Evolutionary conservation across 805 yeast species (phyloP).

Genomic region (Starmerella cellae): DNA sequence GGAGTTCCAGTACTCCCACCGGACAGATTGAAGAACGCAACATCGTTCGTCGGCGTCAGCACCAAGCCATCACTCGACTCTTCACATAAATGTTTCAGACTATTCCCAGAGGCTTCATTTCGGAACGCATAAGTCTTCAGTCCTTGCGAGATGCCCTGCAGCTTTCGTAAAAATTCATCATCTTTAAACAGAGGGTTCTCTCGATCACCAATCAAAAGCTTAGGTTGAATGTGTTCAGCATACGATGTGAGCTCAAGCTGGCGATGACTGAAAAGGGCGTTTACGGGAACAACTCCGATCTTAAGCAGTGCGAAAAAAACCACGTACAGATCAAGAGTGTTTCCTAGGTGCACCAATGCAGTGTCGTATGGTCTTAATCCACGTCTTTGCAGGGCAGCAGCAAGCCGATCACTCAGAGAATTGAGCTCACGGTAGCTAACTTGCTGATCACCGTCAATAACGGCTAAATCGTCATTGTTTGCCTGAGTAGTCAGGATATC

Average conservation of each 20-base stretch:
- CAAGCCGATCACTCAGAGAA: background rate
- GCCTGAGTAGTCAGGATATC: constrained; percentile 5
- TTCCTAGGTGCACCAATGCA: constrained; percentile 14
- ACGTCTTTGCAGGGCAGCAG: background rate
- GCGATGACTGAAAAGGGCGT: constrained; percentile 14
- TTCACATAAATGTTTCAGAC: background rate
- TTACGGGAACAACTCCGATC: constrained; percentile 11
- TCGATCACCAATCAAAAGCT: constrained; percentile 12
- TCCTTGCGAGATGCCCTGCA: constrained; percentile 1
- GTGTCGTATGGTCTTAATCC: constrained; percentile 11
- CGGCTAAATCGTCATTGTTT: constrained; percentile 2
- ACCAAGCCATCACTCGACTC: background rate
- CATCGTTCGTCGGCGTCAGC: constrained; percentile 8
- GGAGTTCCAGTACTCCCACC: constrained; percentile 16
- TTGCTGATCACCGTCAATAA: constrained; percentile 4
- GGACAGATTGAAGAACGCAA: constrained; percentile 13
- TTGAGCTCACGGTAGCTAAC: constrained; percentile 8
- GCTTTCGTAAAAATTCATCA: constrained; percentile 4
- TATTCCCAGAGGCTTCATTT: background rate
- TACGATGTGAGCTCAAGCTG: constrained; percentile 12
- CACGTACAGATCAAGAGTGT: constrained; percentile 10
- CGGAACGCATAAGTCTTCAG: constrained; percentile 1
- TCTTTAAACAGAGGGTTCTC: constrained; percentile 8
- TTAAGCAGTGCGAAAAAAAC: constrained; percentile 11
- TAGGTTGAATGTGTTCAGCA: constrained; percentile 10